Percentiles rank a stretch among this genome's conserved stretches.
These are phyloP conservation scores for Candolleomyces efflorescens DNA, from an alignment of 768 basidiomycete species.

Conservation along the genomic window DNA sequence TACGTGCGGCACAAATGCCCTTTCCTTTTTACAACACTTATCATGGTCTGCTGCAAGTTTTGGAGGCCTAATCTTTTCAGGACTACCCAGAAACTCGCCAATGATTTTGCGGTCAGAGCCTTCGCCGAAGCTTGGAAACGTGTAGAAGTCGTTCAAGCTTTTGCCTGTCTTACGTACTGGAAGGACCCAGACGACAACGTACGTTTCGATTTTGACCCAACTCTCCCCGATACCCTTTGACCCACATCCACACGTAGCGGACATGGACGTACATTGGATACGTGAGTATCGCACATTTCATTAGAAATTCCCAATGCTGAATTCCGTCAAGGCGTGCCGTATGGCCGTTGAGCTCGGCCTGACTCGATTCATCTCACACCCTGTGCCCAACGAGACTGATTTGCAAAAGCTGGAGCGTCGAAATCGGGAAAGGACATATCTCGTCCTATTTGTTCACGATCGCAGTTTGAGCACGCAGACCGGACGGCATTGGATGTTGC, in stretches of 20 bases:
- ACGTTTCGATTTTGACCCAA: constrained; percentile 18
- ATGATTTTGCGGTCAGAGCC: constrained; percentile 71
- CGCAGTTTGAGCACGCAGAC: constrained; percentile 84
- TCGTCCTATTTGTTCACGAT: constrained; percentile 84
- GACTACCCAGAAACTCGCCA: constrained; percentile 64
- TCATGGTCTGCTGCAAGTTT: constrained; percentile 85
- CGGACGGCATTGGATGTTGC: constrained; percentile 84
- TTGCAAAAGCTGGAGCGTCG: constrained; percentile 70
- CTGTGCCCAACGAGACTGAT: constrained; percentile 57
- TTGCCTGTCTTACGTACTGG: constrained; percentile 88
- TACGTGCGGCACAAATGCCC: constrained; percentile 81
- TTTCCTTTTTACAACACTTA: constrained; percentile 79
- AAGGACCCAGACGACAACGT: constrained; percentile 83
- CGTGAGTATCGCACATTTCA: constrained; percentile 37
- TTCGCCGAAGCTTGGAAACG: constrained; percentile 77
- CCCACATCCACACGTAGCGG: constrained; percentile 39
- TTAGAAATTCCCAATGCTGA: constrained; percentile 7
- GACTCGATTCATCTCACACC: constrained; percentile 60
- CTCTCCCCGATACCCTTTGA: constrained; percentile 5
- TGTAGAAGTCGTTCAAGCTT: constrained; percentile 86
- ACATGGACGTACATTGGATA: constrained; percentile 90
- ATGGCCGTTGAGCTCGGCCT: constrained; percentile 85
- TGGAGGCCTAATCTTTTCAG: constrained; percentile 67
- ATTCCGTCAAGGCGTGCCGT: constrained; percentile 60
- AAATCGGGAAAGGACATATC: constrained; percentile 81